These are phyloP conservation scores for Picochlorum sp. DNA, from an alignment of 139 green algal species.

Conservation along the genomic window DNA sequence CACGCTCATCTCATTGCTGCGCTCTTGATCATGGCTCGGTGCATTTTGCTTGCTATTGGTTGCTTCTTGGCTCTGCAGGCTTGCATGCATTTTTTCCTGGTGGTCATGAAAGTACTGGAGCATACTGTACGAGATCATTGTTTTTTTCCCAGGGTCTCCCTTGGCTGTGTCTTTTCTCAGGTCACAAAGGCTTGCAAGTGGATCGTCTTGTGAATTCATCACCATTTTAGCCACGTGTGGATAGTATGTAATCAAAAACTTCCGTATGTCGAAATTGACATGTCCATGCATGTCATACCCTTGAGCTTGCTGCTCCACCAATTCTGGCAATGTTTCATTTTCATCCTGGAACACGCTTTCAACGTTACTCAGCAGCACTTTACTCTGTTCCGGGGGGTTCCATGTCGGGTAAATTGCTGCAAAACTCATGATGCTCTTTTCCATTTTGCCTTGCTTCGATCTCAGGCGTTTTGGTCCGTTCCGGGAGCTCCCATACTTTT, in stretches of 20 bases:
- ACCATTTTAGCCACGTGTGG: conserved; percentile 5
- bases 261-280: not conserved
- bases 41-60: not conserved
- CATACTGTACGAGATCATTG: not conserved
- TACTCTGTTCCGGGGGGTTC: conserved; percentile 21
- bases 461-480: conserved; percentile 31
- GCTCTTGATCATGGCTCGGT: not conserved
- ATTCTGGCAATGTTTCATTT: not conserved
- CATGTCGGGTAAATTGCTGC: conserved; percentile 78
- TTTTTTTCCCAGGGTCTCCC: not conserved
- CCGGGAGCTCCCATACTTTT: conserved; percentile 59
- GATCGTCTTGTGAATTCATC: no score
- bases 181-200: not conserved
- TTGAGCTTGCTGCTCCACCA: no score
- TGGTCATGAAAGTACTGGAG: not conserved
- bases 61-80: not conserved
- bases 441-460: conserved; percentile 80
- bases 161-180: not conserved
- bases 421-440: conserved; percentile 89
- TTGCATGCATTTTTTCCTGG: not conserved
- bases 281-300: not conserved
- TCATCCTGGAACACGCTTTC: not conserved
- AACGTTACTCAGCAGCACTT: not conserved
- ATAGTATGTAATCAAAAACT: not conserved
- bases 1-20: not conserved